phyloP scores from a whole-genome alignment of 257 asterid genomes.

The Misopates orontium region DNA sequence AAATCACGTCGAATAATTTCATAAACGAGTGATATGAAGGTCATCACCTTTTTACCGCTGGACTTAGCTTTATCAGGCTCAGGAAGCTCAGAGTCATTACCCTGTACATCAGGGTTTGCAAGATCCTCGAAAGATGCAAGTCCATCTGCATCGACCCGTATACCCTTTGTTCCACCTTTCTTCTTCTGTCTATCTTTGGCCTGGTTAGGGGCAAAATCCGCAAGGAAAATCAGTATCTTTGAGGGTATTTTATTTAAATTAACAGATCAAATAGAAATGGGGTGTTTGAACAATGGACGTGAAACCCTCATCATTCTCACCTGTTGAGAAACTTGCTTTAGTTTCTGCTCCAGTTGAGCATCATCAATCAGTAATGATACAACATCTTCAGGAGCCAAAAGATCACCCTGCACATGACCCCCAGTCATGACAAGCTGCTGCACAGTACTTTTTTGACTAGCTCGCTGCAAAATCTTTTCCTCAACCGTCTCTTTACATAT shows the following conservation, averaged over 20 bases:
- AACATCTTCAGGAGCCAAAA: constrained; percentile 96
- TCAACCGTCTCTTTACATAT: constrained; percentile 95
- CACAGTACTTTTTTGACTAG: constrained; percentile 92
- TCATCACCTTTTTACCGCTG: constrained; percentile 69
- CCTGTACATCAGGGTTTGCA: constrained; percentile 43
- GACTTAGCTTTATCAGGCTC: constrained; percentile 63
- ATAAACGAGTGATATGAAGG: constrained; percentile 10
- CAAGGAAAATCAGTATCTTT: constrained; percentile 8
- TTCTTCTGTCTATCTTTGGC: constrained; percentile 92
- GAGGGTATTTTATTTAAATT: background rate
- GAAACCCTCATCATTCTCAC: constrained; percentile 33
- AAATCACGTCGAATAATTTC: background rate
- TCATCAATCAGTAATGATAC: constrained; percentile 88
- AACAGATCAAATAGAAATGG: background rate
- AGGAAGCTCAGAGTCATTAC: constrained; percentile 52
- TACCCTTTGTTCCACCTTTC: constrained; percentile 75
- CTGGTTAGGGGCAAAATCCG: constrained; percentile 40
- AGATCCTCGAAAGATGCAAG: constrained; percentile 83
- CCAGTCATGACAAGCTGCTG: constrained; percentile 99
- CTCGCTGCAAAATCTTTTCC: constrained; percentile 92
- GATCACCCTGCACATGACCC: constrained; percentile 98
- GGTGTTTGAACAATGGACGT: background rate
- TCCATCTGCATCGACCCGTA: constrained; percentile 88
- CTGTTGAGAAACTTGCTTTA: constrained; percentile 92
- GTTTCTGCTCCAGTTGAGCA: constrained; percentile 87